Base-by-base conservation (phyloP, 2,329 filamentous ascomycete species). In the Zelopaecilomyces penicillatus region DNA sequence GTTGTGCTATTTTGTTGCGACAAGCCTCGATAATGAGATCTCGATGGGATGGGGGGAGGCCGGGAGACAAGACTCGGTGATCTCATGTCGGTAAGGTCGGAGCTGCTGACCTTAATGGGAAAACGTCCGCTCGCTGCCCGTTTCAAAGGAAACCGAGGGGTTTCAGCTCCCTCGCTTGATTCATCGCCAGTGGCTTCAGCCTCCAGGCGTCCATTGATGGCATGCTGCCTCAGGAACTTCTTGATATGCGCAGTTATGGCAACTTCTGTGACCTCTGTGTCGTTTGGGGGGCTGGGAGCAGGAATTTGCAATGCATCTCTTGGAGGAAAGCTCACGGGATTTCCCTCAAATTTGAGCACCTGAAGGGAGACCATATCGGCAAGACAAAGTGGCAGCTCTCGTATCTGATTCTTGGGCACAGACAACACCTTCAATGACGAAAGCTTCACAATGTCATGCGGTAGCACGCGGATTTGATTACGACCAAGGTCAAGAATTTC, bases 401-500 rank as follows among this genome's bases (percentile, higher is more conserved):
- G 82, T 54, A 97, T 87, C 48, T 84, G 80, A 62, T 96, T 96
- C 59, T 86, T 87, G 54, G 87, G 85, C 32, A 96, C 77, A 2
- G 89, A 90, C 44, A 97, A 73, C 11, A 96, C 90, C 59, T 95
- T 94, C 51, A 97, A 70, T 2, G 87, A 95, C 5, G 82, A 83
- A 56, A 97, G 72, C 58, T 82, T 87, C 48, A 78, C 79, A 50
- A 96, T 86, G 43, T 90, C 85, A 39, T 83, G 78, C 0, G 91
- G 89, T 2, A 97, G 75, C 7, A 77, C 70, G 39, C 77, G 78
- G 49, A 97, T 81, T 62, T 85, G 87, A 62, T 97, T 97, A 55
- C 87, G 80, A 61, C 89, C 90, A 44, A 97, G 75, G 66, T 97
- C 91, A 49, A 97, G 77, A 47, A 96, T 95, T 66, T 97, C 90